Conservation (phyloP, 2,329 filamentous ascomycete species). For the Fusarium goolgardi region DNA sequence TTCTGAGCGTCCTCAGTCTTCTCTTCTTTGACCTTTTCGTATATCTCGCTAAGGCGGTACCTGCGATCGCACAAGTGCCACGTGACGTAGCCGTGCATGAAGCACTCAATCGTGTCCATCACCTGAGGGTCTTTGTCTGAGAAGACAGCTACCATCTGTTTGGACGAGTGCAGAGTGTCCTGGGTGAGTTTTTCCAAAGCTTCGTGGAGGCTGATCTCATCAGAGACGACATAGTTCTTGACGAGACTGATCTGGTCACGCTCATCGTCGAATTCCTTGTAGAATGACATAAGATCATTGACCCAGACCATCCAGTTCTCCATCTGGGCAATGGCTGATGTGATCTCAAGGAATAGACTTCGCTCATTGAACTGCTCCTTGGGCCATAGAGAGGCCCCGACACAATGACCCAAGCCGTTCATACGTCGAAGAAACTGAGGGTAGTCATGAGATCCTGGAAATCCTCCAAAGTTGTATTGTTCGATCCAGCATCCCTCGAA, state of each 20-base stretch:
- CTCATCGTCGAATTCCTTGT: conserved; percentile 6
- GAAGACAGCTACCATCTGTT: conserved; percentile 3
- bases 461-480: not conserved
- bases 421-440: not conserved
- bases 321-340: not conserved
- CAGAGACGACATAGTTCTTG: not conserved
- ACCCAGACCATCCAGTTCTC: conserved; percentile 11
- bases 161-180: not conserved
- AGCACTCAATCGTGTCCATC: conserved; percentile 5
- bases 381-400: not conserved
- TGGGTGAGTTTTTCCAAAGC: not conserved
- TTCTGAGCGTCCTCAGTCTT: not conserved
- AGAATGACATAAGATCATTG: conserved; percentile 6
- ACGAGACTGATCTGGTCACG: conserved; percentile 1
- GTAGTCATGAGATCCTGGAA: not conserved
- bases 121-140: conserved; percentile 2
- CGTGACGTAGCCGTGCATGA: conserved; percentile 4
- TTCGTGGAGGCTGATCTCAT: not conserved
- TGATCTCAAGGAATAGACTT: not conserved
- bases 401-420: not conserved
- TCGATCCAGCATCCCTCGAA: conserved; percentile 6
- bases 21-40: not conserved
- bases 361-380: not conserved
- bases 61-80: not conserved
- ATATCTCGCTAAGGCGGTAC: not conserved